These are phyloP conservation scores for Vanrija pseudolonga DNA, from an alignment of 1,284 basidiomycete species.

Conservation along the genomic window DNA sequence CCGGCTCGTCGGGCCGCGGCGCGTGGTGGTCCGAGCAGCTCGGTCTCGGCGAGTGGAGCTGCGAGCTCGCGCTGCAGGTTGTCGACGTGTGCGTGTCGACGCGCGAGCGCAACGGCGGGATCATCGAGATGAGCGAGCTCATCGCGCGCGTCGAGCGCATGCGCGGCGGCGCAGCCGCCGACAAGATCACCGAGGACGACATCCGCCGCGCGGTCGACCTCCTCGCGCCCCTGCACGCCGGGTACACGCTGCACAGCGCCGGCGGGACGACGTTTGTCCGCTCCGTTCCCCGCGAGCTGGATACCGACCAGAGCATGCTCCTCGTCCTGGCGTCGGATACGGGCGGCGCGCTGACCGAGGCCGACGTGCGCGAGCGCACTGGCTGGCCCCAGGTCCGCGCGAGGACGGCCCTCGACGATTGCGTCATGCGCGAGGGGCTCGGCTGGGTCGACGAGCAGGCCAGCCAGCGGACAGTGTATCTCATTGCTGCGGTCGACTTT, in stretches of 20 bases:
- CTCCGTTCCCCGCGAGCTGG: conserved; percentile 59
- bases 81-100: conserved; percentile 94
- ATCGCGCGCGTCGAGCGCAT: conserved; percentile 72
- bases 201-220: conserved; percentile 80
- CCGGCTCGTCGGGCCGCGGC: conserved; percentile 37
- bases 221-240: conserved; percentile 78
- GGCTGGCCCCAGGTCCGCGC: conserved; percentile 77
- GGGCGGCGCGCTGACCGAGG: conserved; percentile 57
- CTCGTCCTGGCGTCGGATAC: conserved; percentile 67
- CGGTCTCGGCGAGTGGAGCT: conserved; percentile 86
- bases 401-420: conserved; percentile 75
- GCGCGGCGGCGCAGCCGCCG: conserved; percentile 45
- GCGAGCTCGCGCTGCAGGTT: conserved; percentile 92
- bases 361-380: conserved; percentile 56
- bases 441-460: conserved; percentile 93
- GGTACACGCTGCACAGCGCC: conserved; percentile 68
- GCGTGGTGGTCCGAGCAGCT: conserved; percentile 87
- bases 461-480: conserved; percentile 28
- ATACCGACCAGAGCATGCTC: conserved; percentile 73
- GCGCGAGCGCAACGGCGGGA: conserved; percentile 79
- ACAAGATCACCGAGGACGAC: conserved; percentile 69
- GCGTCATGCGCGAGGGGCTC: conserved; percentile 81
- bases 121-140: conserved; percentile 85
- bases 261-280: conserved; percentile 32
- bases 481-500: conserved; percentile 38